A percentile compares a stretch with the other conserved stretches of the same genome.
Evolutionary conservation across 106 monocot species (phyloP).

Genomic region (Allium cepa): DNA sequence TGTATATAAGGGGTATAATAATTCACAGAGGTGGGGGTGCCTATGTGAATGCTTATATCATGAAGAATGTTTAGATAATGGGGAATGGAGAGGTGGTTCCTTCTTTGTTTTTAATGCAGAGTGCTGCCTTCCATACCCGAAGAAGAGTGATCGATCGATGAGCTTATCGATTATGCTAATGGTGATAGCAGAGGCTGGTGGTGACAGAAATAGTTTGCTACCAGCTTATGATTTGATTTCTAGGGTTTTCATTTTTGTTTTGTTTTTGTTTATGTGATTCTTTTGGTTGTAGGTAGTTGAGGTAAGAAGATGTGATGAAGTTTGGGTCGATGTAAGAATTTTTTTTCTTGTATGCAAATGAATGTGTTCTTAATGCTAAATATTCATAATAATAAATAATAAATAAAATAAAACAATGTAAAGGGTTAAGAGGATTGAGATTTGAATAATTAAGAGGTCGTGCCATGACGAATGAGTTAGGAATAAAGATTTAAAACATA

Average conservation of each 20-base stretch:
- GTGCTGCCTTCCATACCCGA: conserved; percentile 8
- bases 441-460: too few species aligned
- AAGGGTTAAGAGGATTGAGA: too few species aligned
- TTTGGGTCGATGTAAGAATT: background rate
- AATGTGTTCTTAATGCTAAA: background rate
- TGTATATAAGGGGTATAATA: conserved; percentile 19
- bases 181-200: conserved; percentile 4
- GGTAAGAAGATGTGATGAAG: background rate
- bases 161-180: background rate
- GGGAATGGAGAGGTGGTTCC: conserved; percentile 1
- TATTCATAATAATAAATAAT: too few species aligned
- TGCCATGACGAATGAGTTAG: too few species aligned
- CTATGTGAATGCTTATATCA: conserved; percentile 6
- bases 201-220: background rate
- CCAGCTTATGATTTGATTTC: background rate
- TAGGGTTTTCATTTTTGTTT: background rate
- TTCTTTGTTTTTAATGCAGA: conserved; percentile 1
- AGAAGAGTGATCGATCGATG: background rate
- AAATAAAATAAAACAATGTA: too few species aligned
- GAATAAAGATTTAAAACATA: too few species aligned
- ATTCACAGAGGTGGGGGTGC: background rate
- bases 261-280: too few species aligned
- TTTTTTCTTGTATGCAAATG: background rate
- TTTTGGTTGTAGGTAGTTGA: background rate
- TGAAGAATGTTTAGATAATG: background rate